These are phyloP conservation scores for Neonectria coccinea DNA, from an alignment of 2,329 filamentous ascomycete species.

Conservation along the genomic window DNA sequence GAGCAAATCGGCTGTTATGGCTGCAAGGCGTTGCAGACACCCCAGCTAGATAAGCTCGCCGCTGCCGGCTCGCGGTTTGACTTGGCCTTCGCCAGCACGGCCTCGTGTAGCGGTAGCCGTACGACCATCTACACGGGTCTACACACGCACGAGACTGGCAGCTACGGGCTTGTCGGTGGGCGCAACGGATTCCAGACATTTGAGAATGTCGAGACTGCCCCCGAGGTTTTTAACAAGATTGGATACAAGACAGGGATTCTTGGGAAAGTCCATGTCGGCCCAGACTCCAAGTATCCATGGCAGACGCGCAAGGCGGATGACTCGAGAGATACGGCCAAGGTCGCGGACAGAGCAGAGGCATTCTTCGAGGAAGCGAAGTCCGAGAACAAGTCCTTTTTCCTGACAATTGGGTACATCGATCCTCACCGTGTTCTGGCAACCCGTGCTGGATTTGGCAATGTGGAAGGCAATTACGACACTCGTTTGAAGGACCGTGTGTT, in stretches of 20 bases:
- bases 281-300: slow-evolving; percentile 50
- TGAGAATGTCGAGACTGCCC: slow-evolving; percentile 56
- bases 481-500: slow-evolving; percentile 42
- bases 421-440: slow-evolving; percentile 57
- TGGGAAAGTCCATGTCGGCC: slow-evolving; percentile 62
- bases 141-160: slow-evolving; percentile 60
- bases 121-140: slow-evolving; percentile 62
- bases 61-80: slow-evolving; percentile 30
- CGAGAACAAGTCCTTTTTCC: slow-evolving; percentile 53
- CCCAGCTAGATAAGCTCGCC: slow-evolving; percentile 28
- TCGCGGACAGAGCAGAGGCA: slow-evolving; percentile 51
- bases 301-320: slow-evolving; percentile 53
- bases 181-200: slow-evolving; percentile 58
- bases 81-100: slow-evolving; percentile 55
- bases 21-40: slow-evolving; percentile 27
- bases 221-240: slow-evolving; percentile 51
- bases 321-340: slow-evolving; percentile 56
- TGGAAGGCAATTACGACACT: slow-evolving; percentile 46
- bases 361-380: slow-evolving; percentile 53
- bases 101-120: slow-evolving; percentile 61
- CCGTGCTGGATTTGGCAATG: slow-evolving; percentile 58
- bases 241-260: slow-evolving; percentile 61
- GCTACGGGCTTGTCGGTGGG: slow-evolving; percentile 57
- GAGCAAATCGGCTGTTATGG: slow-evolving; percentile 31
- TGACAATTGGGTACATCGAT: slow-evolving; percentile 61